phyloP scores from a whole-genome alignment of 192 early-diverging fungal species.

The Coemansia biformis region DNA sequence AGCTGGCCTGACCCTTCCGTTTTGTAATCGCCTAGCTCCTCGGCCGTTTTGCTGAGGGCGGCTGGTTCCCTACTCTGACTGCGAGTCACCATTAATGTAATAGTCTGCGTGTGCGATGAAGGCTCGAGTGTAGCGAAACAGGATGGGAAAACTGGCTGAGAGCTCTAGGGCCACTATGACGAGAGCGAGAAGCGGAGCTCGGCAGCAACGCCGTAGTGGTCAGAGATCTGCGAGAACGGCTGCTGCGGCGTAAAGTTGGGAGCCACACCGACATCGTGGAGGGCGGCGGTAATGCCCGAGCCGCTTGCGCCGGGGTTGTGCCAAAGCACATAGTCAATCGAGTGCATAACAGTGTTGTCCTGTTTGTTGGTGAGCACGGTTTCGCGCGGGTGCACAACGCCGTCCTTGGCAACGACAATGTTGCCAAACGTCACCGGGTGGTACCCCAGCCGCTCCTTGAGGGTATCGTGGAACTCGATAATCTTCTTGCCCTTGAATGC shows the following conservation, averaged over 20 bases:
- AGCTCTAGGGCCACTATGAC: no score
- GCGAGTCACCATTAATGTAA: no score
- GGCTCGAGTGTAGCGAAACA: no score
- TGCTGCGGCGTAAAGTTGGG: constrained; percentile 40
- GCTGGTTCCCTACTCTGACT: no score
- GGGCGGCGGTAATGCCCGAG: constrained; percentile 10
- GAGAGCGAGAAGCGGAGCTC: constrained; percentile 17
- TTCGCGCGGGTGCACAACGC: constrained; percentile 52
- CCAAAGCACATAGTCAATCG: constrained; percentile 53
- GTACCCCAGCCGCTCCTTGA: constrained; percentile 56
- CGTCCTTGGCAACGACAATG: constrained; percentile 47
- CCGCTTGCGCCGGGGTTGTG: constrained; percentile 33
- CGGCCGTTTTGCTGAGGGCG: no score
- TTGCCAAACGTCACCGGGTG: constrained; percentile 83
- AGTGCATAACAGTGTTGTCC: constrained; percentile 50
- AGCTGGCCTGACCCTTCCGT: constrained; percentile 6
- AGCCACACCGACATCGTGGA: constrained; percentile 37
- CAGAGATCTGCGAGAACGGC: constrained; percentile 48
- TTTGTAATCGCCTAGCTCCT: no score
- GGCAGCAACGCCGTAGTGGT: constrained; percentile 50
- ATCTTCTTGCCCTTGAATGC: constrained; percentile 30
- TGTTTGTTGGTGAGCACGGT: constrained; percentile 55
- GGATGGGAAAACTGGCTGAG: no score
- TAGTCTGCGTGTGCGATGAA: no score
- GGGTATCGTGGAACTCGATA: constrained; percentile 51